phyloP scores from a whole-genome alignment of 768 basidiomycete genomes.

The Cubamyces lactineus region DNA sequence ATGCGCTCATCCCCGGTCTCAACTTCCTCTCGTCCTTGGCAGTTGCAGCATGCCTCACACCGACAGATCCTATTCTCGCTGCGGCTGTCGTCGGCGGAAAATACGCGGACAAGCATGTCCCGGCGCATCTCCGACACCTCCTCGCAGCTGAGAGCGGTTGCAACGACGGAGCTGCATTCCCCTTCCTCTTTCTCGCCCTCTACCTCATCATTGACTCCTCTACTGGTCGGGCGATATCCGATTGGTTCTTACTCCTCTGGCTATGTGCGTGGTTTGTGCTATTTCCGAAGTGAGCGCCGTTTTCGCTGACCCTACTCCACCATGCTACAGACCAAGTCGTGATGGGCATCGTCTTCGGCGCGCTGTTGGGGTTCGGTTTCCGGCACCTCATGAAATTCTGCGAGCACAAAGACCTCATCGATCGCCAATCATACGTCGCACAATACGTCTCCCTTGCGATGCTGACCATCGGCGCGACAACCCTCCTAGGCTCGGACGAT shows the following conservation, averaged over 20 bases:
- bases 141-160: slow-evolving; percentile 82
- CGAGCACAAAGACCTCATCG: slow-evolving; percentile 82
- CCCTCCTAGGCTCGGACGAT: slow-evolving; percentile 89
- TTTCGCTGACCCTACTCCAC: slow-evolving; percentile 3
- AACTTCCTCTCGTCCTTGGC: slow-evolving; percentile 88
- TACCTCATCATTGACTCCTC: slow-evolving; percentile 77
- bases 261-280: slow-evolving; percentile 58
- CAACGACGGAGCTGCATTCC: slow-evolving; percentile 97
- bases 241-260: slow-evolving; percentile 91
- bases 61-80: slow-evolving; percentile 93
- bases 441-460: slow-evolving; percentile 87
- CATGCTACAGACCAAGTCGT: slow-evolving; percentile 69
- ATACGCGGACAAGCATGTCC: slow-evolving; percentile 97
- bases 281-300: neutral
- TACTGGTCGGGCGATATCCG: slow-evolving; percentile 66
- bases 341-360: slow-evolving; percentile 75
- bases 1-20: slow-evolving; percentile 86
- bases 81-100: slow-evolving; percentile 93
- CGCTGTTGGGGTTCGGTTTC: slow-evolving; percentile 74
- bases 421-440: slow-evolving; percentile 93
- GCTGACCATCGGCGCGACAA: slow-evolving; percentile 82
- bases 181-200: slow-evolving; percentile 88
- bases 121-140: slow-evolving; percentile 72
- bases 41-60: slow-evolving; percentile 90
- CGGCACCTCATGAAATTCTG: slow-evolving; percentile 94